A percentile compares a stretch with the other conserved stretches of the same genome.
Conservation (phyloP, 2,329 filamentous ascomycete species). For the Sclerotinia nivalis region DNA sequence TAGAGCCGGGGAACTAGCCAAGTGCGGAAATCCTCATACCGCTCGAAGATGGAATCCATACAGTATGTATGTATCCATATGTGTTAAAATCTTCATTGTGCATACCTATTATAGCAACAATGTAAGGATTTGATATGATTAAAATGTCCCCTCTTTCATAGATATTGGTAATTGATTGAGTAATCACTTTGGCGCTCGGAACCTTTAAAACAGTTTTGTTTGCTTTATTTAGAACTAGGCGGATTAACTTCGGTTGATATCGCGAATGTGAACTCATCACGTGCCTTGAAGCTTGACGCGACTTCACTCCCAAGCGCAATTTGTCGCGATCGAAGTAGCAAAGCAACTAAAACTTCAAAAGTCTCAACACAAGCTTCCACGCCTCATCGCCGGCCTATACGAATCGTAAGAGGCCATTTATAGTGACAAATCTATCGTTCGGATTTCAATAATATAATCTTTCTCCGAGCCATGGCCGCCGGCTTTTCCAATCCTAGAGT, state of each 20-base stretch:
- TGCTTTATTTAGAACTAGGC: not conserved
- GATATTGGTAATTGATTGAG: too few relatives aligned
- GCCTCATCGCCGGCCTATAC: not conserved
- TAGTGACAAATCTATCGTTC: not conserved
- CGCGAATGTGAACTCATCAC: not conserved
- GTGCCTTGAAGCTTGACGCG: not conserved
- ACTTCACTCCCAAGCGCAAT: slow-evolving; percentile 7
- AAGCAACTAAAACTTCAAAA: not conserved
- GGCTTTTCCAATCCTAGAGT: slow-evolving; percentile 34
- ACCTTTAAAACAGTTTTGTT: not conserved
- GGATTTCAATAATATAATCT: not conserved
- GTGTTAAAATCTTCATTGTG: too few relatives aligned
- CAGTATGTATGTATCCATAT: too few relatives aligned
- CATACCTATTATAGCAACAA: too few relatives aligned
- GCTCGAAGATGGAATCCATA: not conserved
- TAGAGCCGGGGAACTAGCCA: not conserved
- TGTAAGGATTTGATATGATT: not conserved
- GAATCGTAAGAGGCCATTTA: not conserved
- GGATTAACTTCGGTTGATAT: not conserved
- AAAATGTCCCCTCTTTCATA: too few relatives aligned
- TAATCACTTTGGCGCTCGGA: not conserved
- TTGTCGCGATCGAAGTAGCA: not conserved
- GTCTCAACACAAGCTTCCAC: not conserved
- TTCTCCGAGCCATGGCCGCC: slow-evolving; percentile 27
- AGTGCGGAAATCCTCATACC: not conserved